Evolutionary conservation across 2,329 filamentous ascomycete genomes (phyloP).

Genomic region (Capronia epimyces): DNA sequence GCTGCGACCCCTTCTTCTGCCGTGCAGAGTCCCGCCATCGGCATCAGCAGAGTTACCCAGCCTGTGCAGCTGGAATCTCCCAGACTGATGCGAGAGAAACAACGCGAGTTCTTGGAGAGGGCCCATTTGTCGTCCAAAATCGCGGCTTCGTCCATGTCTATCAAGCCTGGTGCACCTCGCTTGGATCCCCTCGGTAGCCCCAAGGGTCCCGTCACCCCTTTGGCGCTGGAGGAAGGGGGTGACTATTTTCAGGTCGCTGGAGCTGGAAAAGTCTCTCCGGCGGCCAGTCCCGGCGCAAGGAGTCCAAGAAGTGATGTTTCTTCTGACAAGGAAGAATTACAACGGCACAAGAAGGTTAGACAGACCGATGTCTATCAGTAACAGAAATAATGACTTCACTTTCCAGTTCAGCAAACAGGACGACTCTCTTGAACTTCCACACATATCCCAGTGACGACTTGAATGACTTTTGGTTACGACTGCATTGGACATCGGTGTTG

Average conservation of each 20-base stretch:
- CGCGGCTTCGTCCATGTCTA: constrained; percentile 29
- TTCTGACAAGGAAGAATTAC: constrained; percentile 19
- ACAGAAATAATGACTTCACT: constrained; percentile 5
- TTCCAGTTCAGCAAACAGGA: constrained; percentile 2
- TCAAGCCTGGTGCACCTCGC: constrained; percentile 41
- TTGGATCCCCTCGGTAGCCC: constrained; percentile 44
- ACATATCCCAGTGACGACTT: constrained; percentile 6
- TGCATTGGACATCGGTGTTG: background rate
- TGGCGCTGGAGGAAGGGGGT: constrained; percentile 36
- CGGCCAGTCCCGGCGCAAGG: constrained; percentile 31
- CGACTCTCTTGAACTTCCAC: constrained; percentile 2
- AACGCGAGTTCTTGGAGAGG: constrained; percentile 40
- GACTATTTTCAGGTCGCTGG: constrained; percentile 35
- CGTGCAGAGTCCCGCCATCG: constrained; percentile 30
- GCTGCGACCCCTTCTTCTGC: constrained; percentile 35
- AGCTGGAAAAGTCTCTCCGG: constrained; percentile 25
- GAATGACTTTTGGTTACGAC: constrained; percentile 16
- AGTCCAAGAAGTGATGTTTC: constrained; percentile 20
- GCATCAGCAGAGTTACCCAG: constrained; percentile 24
- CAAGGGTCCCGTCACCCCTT: constrained; percentile 42
- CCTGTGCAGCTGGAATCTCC: constrained; percentile 32
- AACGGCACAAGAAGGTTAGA: constrained; percentile 15
- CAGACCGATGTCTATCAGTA: constrained; percentile 21
- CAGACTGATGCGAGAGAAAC: constrained; percentile 39
- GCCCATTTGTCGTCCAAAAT: constrained; percentile 32